A percentile compares a stretch with the other conserved stretches of the same genome.
Conservation (phyloP, 257 asterid species). For the Nicotiana tabacum region DNA sequence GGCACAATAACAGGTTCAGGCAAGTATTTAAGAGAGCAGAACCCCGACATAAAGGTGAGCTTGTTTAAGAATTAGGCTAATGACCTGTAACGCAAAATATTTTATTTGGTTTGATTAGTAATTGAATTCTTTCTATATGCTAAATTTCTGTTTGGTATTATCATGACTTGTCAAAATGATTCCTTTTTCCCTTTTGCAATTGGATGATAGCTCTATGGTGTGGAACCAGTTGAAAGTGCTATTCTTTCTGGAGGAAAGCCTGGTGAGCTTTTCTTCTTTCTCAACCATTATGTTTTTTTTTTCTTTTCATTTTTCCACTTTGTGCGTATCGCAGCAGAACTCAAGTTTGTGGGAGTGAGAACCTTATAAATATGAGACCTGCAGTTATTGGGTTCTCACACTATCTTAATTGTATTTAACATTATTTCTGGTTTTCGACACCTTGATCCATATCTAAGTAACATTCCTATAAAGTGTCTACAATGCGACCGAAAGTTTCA, state of each 20-base stretch:
- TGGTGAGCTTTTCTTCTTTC: constrained; percentile 40
- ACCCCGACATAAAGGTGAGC: constrained; percentile 55
- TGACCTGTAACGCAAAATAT: not conserved
- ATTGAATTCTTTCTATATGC: not conserved
- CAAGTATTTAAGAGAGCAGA: constrained; percentile 62
- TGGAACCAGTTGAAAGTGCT: constrained; percentile 83
- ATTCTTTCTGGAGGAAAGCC: constrained; percentile 89
- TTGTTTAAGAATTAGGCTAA: not conserved
- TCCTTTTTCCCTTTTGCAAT: not conserved
- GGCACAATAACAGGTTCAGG: constrained; percentile 76
- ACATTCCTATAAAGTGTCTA: not conserved
- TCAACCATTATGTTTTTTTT: not conserved
- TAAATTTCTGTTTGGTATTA: not conserved
- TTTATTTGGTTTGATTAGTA: not conserved
- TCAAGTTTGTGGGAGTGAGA: not conserved
- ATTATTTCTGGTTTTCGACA: not conserved
- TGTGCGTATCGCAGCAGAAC: not conserved
- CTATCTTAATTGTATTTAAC: not conserved
- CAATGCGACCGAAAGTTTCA: not conserved
- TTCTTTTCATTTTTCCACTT: not conserved
- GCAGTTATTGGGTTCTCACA: not conserved
- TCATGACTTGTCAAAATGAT: not conserved
- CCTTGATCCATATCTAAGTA: not conserved
- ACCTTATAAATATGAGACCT: not conserved
- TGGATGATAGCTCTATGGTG: constrained; percentile 49